Evolutionary conservation across 805 yeast genomes (phyloP), one percentile per base, ranked within the genome.

Genomic region (Starmerella apis): DNA sequence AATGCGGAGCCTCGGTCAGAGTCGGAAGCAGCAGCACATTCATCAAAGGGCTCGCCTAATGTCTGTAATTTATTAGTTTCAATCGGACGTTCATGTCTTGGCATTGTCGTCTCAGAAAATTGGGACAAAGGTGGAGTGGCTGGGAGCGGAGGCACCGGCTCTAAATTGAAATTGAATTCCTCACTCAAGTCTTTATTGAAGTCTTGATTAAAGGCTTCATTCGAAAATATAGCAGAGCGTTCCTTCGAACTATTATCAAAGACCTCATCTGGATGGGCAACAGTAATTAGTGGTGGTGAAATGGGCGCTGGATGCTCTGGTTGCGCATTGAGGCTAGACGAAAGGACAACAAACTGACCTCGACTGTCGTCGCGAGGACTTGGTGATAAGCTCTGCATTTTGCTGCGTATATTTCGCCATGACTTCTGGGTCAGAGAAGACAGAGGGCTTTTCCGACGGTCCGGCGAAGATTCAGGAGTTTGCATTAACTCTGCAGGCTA

Each of bases 1-100:
- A 77, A 78, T 48, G 45, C 37, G 16, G 56, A 49, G 4, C 20
- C 30, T 32, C 22, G 8, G 27, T 50, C 54, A n/a, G 38, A 24
- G 14, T 44, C 48, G 11, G 23, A 10, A 18, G 38, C 22, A 5
- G 14, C 28, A 11, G 18, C 33, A 13, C 18, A 32, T 6, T 37
- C 43, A 7, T 46, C 43, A 41, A 51, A 44, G 2, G 53, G 49
- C 31, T 25, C 47, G 13, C 50, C 47, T 22, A 37, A 23, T 11
- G 19, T 13, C 25, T 3, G 20, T 9, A 13, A 6, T 18, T 5
- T 16, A 13, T 16, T 23, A 8, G 22, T 11, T 6, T 18, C 16
- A 37, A 18, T 33, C 22, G 23, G 14, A 3, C 28, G 41, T 10
- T 8, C 41, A 37, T 37, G 18, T 37, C 14, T 14, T 9, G 41